Conservation (phyloP, 352 stramenopile species). For the Globisporangium sylvaticum region DNA sequence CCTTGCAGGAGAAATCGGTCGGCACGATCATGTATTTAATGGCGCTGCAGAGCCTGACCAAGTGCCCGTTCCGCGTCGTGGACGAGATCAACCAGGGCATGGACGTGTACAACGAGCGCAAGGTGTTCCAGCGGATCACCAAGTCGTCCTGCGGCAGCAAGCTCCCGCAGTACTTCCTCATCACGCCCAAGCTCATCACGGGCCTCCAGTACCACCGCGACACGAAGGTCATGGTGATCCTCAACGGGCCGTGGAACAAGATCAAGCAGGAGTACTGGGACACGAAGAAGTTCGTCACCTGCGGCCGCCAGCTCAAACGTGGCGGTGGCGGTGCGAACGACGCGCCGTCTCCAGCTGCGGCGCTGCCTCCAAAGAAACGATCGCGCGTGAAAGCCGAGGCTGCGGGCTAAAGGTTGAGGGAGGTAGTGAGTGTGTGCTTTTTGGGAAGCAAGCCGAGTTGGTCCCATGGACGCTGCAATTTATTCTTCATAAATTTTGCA, state of each 20-base stretch:
- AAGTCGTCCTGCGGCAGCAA: slow-evolving; percentile 85
- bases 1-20: slow-evolving; percentile 81
- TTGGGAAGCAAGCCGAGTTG: background rate
- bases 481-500: slow-evolving; percentile 2
- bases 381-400: slow-evolving; percentile 12
- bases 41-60: slow-evolving; percentile 82
- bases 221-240: slow-evolving; percentile 86
- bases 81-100: slow-evolving; percentile 91
- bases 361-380: slow-evolving; percentile 15
- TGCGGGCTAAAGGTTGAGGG: background rate
- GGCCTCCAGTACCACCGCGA: slow-evolving; percentile 80
- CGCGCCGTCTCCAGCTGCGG: background rate
- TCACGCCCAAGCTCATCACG: slow-evolving; percentile 88
- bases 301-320: slow-evolving; percentile 35
- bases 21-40: slow-evolving; percentile 91
- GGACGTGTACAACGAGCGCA: slow-evolving; percentile 89
- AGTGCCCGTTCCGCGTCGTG: slow-evolving; percentile 85
- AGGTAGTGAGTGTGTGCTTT: background rate
- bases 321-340: background rate
- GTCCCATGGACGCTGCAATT: background rate
- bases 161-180: slow-evolving; percentile 86
- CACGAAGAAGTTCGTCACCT: slow-evolving; percentile 43
- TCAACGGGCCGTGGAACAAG: slow-evolving; percentile 85
- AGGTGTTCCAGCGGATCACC: slow-evolving; percentile 87
- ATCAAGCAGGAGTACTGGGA: slow-evolving; percentile 77